Conservation (phyloP, 2,329 filamentous ascomycete genomes). For the Botryotinia narcissicola region DNA sequence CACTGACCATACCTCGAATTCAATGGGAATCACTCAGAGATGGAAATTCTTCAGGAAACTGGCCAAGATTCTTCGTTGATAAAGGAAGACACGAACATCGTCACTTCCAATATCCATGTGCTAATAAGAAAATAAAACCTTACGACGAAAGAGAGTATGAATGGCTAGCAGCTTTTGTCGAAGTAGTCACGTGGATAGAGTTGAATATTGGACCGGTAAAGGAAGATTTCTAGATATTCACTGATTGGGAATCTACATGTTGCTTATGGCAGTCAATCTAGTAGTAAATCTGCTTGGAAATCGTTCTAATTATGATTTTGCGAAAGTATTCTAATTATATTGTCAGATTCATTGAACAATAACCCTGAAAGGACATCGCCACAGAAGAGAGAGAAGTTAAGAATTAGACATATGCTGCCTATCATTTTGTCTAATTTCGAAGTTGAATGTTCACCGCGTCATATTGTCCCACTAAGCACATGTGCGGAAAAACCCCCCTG, state of each 20-base stretch:
- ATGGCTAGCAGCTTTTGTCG: slow-evolving; percentile 26
- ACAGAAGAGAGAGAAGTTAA: neutral
- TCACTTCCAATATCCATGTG: neutral
- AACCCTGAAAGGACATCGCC: neutral
- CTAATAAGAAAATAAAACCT: neutral
- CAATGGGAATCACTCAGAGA: neutral
- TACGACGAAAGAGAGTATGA: slow-evolving; percentile 25
- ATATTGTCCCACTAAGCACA: too few relatives aligned
- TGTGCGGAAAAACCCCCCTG: neutral
- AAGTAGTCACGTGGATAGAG: slow-evolving; percentile 27
- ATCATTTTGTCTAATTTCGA: neutral
- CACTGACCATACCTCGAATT: neutral
- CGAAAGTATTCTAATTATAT: neutral
- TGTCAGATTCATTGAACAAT: neutral
- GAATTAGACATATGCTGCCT: neutral
- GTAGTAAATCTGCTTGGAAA: neutral
- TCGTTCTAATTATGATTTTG: neutral
- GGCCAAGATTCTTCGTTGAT: neutral
- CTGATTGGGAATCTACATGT: neutral
- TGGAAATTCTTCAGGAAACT: neutral
- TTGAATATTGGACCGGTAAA: slow-evolving; percentile 3
- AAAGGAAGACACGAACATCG: neutral
- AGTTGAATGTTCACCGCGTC: neutral
- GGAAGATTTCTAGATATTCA: neutral
- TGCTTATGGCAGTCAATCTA: neutral